Evolutionary conservation across 129 eudicot species (phyloP), one percentile per base, ranked within the genome.

Genomic region (Saussurea involucrata): DNA sequence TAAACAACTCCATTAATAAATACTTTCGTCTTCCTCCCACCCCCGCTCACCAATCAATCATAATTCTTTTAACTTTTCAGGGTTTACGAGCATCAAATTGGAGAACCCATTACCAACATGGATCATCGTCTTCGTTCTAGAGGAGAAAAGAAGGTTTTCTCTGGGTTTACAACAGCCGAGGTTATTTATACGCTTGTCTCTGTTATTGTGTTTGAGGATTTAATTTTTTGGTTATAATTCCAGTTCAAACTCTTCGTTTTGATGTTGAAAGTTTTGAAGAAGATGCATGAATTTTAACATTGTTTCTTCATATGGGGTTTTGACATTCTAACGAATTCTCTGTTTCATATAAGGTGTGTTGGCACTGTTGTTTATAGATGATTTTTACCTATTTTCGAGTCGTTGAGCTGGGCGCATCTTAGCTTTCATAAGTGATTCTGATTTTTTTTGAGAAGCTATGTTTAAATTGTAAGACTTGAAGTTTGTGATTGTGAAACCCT

Each of bases 121-220:
- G 90, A 85, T 82, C 85, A 73, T 81, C 85, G 83, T 78, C 95
- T 92, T 74, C 88, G 97, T 53, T 86, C 89, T 5, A 84, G 88
- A 77, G 78, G 89, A 63, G 78, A 76, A 32, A 79, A 83, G 66
- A 77, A 79, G 27, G 6, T 76, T 31, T 87, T 85, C 69, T 65
- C 88, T 68, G 92, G 92, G n/a, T 92, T 89, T 27, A 87, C 95
- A 22, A 70, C 82, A 42, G 68, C 95, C 15, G 97, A 92, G 93
- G 97, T 87, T 7, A 29, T 55, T 49, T 73, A 24, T 20, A 22
- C 15, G 11, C 1, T 78, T 28, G 9, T 33, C 67, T 55, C 61
- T 21, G 4, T 67, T 46, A 46, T 29, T 75, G 13, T 24, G 21
- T 73, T 55, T 72, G 34, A 15, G 33, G 27, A 20, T 61, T 18